These are phyloP conservation scores for Chytriomyces confervae DNA, from an alignment of 192 early-diverging fungal genomes.

Conservation along the genomic window DNA sequence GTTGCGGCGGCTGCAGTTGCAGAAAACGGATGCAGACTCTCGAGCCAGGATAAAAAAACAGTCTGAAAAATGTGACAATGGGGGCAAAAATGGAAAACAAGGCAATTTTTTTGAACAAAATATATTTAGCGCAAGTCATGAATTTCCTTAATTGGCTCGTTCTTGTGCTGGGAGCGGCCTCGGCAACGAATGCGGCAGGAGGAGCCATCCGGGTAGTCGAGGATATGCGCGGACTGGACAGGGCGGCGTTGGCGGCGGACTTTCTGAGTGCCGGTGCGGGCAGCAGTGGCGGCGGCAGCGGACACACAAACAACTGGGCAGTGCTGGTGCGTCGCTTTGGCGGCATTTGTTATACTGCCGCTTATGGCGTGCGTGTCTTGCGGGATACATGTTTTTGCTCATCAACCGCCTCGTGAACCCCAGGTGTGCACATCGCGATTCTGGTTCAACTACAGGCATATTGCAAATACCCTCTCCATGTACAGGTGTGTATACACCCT, in stretches of 20 bases:
- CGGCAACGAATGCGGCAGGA: neutral
- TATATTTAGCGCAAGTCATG: too few species aligned
- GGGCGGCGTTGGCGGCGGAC: neutral
- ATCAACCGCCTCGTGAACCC: neutral
- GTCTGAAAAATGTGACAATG: too few species aligned
- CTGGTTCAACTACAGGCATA: conserved; percentile 99
- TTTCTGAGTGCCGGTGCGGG: neutral
- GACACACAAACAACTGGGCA: conserved; percentile 98
- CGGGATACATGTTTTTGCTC: neutral
- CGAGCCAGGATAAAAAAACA: too few species aligned
- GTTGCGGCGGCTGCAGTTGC: too few species aligned
- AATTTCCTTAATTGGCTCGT: neutral
- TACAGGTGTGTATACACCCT: conserved; percentile 58
- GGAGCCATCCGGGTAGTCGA: neutral
- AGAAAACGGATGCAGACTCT: too few species aligned
- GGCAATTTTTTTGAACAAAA: too few species aligned
- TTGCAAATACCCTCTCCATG: conserved; percentile 97
- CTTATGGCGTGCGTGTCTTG: conserved; percentile 3
- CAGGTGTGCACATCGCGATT: conserved; percentile 96
- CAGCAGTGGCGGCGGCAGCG: conserved; percentile 33
- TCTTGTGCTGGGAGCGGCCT: neutral
- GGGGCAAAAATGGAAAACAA: too few species aligned
- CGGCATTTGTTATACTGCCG: neutral
- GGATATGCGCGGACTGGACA: neutral
- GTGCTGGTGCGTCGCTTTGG: conserved; percentile 73